These are phyloP conservation scores for Volvox reticuliferus DNA, from an alignment of 139 green algal species.

Conservation along the genomic window DNA sequence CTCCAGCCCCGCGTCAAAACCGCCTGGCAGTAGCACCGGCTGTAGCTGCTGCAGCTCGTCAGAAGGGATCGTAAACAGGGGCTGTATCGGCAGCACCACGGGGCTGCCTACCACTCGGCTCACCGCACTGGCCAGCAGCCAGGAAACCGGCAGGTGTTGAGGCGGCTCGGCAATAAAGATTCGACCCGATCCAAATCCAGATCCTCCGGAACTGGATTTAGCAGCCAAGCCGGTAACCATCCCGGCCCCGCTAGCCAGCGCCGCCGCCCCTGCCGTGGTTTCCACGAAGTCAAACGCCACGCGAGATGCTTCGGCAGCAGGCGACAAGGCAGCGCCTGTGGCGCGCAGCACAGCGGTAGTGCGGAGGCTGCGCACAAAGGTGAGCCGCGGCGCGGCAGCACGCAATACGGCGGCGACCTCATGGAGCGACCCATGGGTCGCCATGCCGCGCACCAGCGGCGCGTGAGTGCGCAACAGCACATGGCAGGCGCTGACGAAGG, in stretches of 20 bases:
- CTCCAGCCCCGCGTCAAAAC: conserved; percentile 52
- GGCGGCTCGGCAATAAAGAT: conserved; percentile 43
- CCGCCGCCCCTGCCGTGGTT: not conserved
- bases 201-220: not conserved
- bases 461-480: conserved; percentile 38
- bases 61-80: conserved; percentile 61
- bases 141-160: conserved; percentile 43
- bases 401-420: conserved; percentile 26
- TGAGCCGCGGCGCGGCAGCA: conserved; percentile 39
- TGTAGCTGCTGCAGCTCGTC: conserved; percentile 49
- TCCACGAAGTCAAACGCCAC: conserved; percentile 24
- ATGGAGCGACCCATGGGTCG: conserved; percentile 23
- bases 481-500: conserved; percentile 37
- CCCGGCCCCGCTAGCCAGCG: not conserved
- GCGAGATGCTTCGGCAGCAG: conserved; percentile 9
- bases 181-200: conserved; percentile 47
- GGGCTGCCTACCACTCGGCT: conserved; percentile 66
- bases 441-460: conserved; percentile 1
- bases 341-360: conserved; percentile 13
- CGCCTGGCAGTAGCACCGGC: conserved; percentile 59
- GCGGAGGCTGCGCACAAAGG: conserved; percentile 56
- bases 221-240: not conserved
- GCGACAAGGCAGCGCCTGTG: not conserved
- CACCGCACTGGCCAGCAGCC: conserved; percentile 62
- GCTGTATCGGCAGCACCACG: conserved; percentile 69